These are phyloP conservation scores for Albophoma yamanashiensis DNA, from an alignment of 2,329 filamentous ascomycete genomes.

Conservation along the genomic window DNA sequence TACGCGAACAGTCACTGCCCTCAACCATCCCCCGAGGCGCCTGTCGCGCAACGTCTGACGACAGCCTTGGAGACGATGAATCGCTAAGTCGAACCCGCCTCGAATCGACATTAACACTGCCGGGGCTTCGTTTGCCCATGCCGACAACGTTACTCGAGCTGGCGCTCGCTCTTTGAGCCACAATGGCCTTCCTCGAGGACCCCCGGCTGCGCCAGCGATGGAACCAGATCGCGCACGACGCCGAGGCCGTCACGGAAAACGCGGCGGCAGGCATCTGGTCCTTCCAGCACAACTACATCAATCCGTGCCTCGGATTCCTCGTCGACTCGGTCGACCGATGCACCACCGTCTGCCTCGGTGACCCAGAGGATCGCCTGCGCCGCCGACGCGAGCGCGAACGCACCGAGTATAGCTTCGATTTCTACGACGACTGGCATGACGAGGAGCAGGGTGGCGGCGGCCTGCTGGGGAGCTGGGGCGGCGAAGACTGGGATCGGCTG, in stretches of 20 bases:
- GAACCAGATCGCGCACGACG: slow-evolving; percentile 84
- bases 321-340: slow-evolving; percentile 60
- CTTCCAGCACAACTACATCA: slow-evolving; percentile 77
- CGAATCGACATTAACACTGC: background rate
- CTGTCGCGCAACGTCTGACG: background rate
- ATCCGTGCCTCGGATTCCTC: slow-evolving; percentile 65
- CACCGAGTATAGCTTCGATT: slow-evolving; percentile 82
- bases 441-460: slow-evolving; percentile 39
- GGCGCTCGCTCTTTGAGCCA: slow-evolving; percentile 5
- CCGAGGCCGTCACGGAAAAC: slow-evolving; percentile 81
- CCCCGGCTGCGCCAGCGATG: slow-evolving; percentile 86
- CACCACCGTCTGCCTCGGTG: slow-evolving; percentile 58
- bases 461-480: slow-evolving; percentile 63
- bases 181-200: slow-evolving; percentile 59
- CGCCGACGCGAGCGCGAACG: slow-evolving; percentile 54
- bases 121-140: background rate
- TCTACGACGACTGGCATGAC: slow-evolving; percentile 94
- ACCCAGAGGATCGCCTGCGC: slow-evolving; percentile 62
- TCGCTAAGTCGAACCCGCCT: background rate
- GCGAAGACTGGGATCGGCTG: slow-evolving; percentile 75
- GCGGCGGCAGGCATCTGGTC: slow-evolving; percentile 87
- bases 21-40: background rate
- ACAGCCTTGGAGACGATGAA: background rate
- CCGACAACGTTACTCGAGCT: background rate
- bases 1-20: background rate